These are phyloP conservation scores for Sugiyamaella mastotermitis DNA, from an alignment of 805 yeast genomes.

Conservation along the genomic window DNA sequence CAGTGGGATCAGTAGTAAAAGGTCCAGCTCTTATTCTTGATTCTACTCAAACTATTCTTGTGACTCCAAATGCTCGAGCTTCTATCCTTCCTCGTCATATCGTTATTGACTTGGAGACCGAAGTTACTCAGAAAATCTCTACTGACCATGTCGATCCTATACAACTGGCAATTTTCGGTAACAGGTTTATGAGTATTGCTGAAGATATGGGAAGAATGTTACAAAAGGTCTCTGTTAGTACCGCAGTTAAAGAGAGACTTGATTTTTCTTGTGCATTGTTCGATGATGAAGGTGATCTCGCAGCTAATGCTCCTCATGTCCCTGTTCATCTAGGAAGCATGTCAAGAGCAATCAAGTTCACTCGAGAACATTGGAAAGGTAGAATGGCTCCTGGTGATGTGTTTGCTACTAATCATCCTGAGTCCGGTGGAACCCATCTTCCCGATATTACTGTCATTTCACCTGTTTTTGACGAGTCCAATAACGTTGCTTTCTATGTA, in stretches of 20 bases:
- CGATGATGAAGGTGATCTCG: constrained; percentile 68
- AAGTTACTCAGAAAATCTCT: constrained; percentile 14
- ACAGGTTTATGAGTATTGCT: constrained; percentile 85
- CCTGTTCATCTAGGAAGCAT: constrained; percentile 85
- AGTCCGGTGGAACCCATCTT: constrained; percentile 78
- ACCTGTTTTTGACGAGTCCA: constrained; percentile 63
- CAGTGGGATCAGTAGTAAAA: constrained; percentile 43
- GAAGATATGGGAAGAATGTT: constrained; percentile 82
- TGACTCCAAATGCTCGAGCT: constrained; percentile 58
- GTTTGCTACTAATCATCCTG: constrained; percentile 72
- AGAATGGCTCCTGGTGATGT: constrained; percentile 69
- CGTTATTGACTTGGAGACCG: constrained; percentile 34
- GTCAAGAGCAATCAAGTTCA: constrained; percentile 71
- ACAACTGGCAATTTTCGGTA: constrained; percentile 68
- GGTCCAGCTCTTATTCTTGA: constrained; percentile 81
- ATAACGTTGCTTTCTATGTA: constrained; percentile 66
- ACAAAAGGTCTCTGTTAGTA: constrained; percentile 72
- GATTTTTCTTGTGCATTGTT: constrained; percentile 84
- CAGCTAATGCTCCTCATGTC: constrained; percentile 83
- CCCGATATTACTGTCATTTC: constrained; percentile 92
- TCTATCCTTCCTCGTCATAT: constrained; percentile 56
- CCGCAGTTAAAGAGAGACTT: constrained; percentile 76
- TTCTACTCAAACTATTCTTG: constrained; percentile 72
- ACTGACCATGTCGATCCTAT: constrained; percentile 54
- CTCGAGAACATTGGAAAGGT: constrained; percentile 60